phyloP scores from a whole-genome alignment of 495 filamentous ascomycete genomes.

The Friedmanniomyces endolithicus region DNA sequence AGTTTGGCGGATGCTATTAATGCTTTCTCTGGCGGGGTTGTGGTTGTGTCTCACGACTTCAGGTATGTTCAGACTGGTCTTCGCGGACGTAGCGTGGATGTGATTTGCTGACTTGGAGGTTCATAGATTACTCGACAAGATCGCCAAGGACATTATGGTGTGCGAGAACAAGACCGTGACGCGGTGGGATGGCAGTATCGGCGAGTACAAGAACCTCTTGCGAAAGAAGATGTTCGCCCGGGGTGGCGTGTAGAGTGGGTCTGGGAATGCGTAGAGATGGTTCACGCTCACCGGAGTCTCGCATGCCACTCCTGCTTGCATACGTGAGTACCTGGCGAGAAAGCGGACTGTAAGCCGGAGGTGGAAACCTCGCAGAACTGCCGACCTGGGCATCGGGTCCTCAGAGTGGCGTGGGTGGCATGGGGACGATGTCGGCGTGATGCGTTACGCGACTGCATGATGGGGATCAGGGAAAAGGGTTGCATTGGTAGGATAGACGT shows the following conservation, averaged over 20 bases:
- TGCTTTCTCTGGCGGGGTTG: slow-evolving; percentile 87
- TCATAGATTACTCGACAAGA: slow-evolving; percentile 95
- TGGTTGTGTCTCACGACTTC: slow-evolving; percentile 97
- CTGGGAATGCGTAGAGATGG: background rate
- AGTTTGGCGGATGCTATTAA: slow-evolving; percentile 96
- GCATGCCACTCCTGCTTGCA: too few species aligned
- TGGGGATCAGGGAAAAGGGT: background rate
- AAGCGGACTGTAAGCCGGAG: too few species aligned
- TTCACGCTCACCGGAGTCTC: too few species aligned
- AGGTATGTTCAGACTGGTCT: too few species aligned
- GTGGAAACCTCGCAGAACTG: too few species aligned
- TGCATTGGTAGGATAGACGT: slow-evolving; percentile 14
- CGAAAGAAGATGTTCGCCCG: slow-evolving; percentile 87
- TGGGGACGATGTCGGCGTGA: background rate
- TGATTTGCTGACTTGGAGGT: too few species aligned
- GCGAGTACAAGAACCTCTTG: slow-evolving; percentile 93
- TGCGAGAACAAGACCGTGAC: slow-evolving; percentile 91
- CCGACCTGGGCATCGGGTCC: too few species aligned
- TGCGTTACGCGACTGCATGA: background rate
- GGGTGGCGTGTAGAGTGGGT: slow-evolving; percentile 43
- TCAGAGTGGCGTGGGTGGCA: too few species aligned
- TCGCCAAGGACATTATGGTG: slow-evolving; percentile 98
- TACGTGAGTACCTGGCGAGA: too few species aligned
- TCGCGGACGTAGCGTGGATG: too few species aligned
- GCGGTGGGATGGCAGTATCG: slow-evolving; percentile 80